phyloP scores from a whole-genome alignment of 1,284 basidiomycete genomes.

The Trichosporon asahii region DNA sequence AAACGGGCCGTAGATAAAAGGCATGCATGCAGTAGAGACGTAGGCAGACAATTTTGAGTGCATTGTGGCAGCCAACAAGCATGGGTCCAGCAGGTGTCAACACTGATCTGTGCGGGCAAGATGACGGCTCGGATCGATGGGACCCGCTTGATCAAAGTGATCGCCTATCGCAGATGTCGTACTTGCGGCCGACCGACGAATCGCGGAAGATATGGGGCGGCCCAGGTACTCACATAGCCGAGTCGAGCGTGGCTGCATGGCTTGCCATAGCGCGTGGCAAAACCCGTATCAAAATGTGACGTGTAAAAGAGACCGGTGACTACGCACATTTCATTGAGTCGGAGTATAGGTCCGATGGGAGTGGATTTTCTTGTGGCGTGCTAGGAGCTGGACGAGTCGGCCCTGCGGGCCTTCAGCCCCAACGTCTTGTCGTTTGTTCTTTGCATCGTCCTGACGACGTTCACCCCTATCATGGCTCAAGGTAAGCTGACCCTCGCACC shows the following conservation, averaged over 20 bases:
- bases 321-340: not conserved
- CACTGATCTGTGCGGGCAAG: not conserved
- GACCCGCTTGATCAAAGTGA: not conserved
- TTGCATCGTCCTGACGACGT: constrained; percentile 21
- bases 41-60: not conserved
- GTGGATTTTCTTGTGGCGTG: constrained; percentile 1
- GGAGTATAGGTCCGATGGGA: constrained; percentile 1
- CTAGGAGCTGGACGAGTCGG: not conserved
- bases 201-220: not conserved
- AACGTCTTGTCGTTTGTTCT: constrained; percentile 10
- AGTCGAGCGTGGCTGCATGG: not conserved
- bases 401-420: not conserved
- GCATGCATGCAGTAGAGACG: constrained; percentile 11
- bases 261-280: not conserved
- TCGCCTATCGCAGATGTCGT: not conserved
- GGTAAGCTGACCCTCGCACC: constrained; percentile 2
- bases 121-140: not conserved
- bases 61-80: not conserved
- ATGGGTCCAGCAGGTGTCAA: not conserved
- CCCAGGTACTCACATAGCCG: not conserved
- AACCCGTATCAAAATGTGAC: not conserved
- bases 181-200: not conserved
- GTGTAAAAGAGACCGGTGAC: not conserved
- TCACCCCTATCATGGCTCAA: constrained; percentile 20
- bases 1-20: constrained; percentile 5